Evolutionary conservation across 768 basidiomycete species (phyloP), one percentile per base, ranked within the genome.

Genomic region (Boletus edulis): DNA sequence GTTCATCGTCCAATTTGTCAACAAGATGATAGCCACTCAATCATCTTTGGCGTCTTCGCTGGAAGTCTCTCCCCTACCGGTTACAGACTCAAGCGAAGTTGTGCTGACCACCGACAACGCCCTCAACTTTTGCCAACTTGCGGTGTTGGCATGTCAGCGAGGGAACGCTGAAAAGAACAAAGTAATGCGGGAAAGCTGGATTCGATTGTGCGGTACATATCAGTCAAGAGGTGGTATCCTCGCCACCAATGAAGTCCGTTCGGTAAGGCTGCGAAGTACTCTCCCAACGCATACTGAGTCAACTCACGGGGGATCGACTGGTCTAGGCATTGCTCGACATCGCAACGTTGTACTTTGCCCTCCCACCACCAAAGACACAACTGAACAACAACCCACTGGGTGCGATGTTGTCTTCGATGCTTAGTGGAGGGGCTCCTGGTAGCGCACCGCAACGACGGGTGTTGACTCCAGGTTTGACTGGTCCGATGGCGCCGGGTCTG

Each of bases 101-200:
- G 69, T 81, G 14, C 75, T 93, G 51, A 94, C 92, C 5, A 81
- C 80, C 27, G 89, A 95, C 58, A 73, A 82, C 0, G 75, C 85
- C 7, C 75, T 97, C 55, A 99, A 97, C 67, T 98, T 96, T 70
- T 77, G 88, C 3, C 97, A 99, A 64, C 81, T 98, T 51, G 92
- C 90, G 0, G 82, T 98, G 12, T 69, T 88, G 49, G 88, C 87
- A n/a, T 92, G 91, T 60, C 96, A 98, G 67, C 83, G 92, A 22
- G 87, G 86, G 5, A 84, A 89, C 53, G 90, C 89, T 4, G 86
- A 91, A 17, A 84, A 84, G 64, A 92, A 85, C 64, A 87, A 86
- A 67, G 78, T 78, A 29, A 84, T 81, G 76, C 80, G 87, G 49
- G 91, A 88, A 72, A 86, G 80, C 54, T 98, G 94, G 94, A 77